Percentiles rank a stretch among this genome's conserved stretches.
These are phyloP conservation scores for Leishmania mexicana DNA, from an alignment of 208 protist genomes.

Conservation along the genomic window DNA sequence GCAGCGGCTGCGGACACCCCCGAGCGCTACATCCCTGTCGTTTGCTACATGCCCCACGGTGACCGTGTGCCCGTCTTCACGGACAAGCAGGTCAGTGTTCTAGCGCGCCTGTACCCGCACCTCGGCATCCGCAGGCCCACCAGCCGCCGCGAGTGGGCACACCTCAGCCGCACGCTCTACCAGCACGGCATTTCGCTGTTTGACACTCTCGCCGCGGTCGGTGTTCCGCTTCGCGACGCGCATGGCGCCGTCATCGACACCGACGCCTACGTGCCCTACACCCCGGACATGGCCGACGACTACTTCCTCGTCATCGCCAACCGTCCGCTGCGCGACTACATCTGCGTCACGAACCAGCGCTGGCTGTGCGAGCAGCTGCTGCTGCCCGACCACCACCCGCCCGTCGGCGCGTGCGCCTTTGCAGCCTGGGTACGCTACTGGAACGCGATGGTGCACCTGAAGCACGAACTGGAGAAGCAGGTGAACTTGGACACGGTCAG, in stretches of 20 bases:
- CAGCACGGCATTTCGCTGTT: conserved; percentile 23
- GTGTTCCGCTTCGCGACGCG: conserved; percentile 13
- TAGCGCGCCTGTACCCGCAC: conserved; percentile 22
- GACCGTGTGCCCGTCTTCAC: conserved; percentile 14
- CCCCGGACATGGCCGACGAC: conserved; percentile 14
- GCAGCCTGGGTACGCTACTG: conserved; percentile 34
- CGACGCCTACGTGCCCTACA: conserved; percentile 25
- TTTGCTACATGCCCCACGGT: conserved; percentile 28
- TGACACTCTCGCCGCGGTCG: conserved; percentile 15
- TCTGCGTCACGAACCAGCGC: conserved; percentile 21
- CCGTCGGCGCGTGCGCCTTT: conserved; percentile 13
- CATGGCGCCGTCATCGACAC: conserved; percentile 9
- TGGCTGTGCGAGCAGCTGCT: conserved; percentile 21
- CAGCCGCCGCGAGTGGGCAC: conserved; percentile 5
- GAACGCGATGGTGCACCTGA: conserved; percentile 20
- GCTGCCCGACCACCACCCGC: conserved; percentile 4
- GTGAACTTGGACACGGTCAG: conserved; percentile 7
- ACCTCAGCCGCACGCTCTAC: conserved; percentile 22
- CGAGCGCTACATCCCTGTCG: conserved; percentile 2
- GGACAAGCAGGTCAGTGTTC: conserved; percentile 16
- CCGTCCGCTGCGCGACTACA: conserved; percentile 30
- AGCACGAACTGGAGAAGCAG: conserved; percentile 8
- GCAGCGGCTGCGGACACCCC: conserved; percentile 1
- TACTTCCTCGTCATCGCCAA: conserved; percentile 25
- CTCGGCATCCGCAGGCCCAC: conserved; percentile 14